Percentiles rank a stretch among this genome's conserved stretches.
These are phyloP conservation scores for Trametes sp. DNA, from an alignment of 1,284 basidiomycete species.

Conservation along the genomic window DNA sequence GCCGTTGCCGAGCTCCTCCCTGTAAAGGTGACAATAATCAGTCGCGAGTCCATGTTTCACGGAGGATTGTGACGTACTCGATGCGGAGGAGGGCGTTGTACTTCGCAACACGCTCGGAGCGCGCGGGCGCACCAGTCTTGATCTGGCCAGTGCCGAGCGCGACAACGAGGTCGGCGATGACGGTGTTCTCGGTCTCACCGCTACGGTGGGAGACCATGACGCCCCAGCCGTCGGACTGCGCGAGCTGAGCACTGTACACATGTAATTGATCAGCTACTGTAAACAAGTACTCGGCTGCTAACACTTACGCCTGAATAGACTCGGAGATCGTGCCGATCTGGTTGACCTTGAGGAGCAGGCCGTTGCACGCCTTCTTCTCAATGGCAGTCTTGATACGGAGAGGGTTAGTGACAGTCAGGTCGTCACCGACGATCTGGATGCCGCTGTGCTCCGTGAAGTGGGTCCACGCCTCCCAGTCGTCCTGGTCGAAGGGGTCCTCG, in stretches of 20 bases:
- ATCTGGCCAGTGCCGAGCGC: constrained; percentile 95
- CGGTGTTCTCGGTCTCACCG: constrained; percentile 95
- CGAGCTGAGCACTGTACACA: constrained; percentile 84
- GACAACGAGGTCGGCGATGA: constrained; percentile 97
- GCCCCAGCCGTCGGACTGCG: constrained; percentile 97
- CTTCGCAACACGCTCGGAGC: constrained; percentile 94
- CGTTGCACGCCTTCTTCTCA: constrained; percentile 99
- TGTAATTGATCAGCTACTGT: background rate
- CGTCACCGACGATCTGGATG: constrained; percentile 97
- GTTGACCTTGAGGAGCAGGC: constrained; percentile 98
- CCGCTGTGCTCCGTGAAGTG: constrained; percentile 84
- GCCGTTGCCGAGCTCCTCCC: constrained; percentile 81
- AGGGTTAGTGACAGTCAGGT: constrained; percentile 99
- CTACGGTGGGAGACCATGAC: constrained; percentile 99
- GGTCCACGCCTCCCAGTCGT: constrained; percentile 99
- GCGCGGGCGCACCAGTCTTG: constrained; percentile 97
- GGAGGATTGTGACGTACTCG: constrained; percentile 63
- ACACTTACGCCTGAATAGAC: constrained; percentile 84
- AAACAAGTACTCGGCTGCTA: background rate
- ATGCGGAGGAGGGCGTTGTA: constrained; percentile 92
- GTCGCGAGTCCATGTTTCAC: constrained; percentile 12
- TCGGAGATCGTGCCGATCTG: constrained; percentile 99
- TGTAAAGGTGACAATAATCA: constrained; percentile 39
- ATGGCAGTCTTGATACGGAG: constrained; percentile 98
- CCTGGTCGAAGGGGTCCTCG: constrained; percentile 99